Conservation (phyloP, 345 rosid genomes). For the Salix viminalis region DNA sequence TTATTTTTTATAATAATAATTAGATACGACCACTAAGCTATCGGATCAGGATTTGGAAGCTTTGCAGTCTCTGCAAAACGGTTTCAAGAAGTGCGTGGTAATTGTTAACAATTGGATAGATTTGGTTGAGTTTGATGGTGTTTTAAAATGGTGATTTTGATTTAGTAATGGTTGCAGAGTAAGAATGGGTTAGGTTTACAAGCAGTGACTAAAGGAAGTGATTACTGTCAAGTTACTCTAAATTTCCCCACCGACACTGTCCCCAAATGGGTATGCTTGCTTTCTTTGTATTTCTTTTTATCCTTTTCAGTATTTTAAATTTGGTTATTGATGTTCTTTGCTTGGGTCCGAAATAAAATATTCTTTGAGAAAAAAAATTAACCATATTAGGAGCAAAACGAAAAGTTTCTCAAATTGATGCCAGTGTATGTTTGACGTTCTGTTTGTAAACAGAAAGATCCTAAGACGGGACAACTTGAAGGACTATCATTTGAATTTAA, state of each 20-base stretch:
- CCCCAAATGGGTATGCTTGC: constrained; percentile 74
- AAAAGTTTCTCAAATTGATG: background rate
- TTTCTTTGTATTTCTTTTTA: background rate
- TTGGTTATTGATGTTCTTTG: background rate
- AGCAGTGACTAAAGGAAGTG: constrained; percentile 47
- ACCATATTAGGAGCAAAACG: too few relatives aligned
- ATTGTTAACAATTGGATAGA: background rate
- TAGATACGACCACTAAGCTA: constrained; percentile 49
- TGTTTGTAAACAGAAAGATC: constrained; percentile 60
- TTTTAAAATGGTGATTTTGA: background rate
- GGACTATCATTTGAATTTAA: constrained; percentile 72
- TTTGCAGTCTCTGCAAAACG: constrained; percentile 53
- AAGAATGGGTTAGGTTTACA: constrained; percentile 87
- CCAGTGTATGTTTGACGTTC: background rate
- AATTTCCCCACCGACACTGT: constrained; percentile 67
- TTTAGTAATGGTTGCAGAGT: constrained; percentile 40
- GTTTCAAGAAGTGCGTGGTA: constrained; percentile 87
- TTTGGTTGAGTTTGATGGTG: too few relatives aligned
- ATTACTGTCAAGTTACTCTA: constrained; percentile 59
- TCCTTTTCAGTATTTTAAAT: background rate
- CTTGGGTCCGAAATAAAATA: too few relatives aligned
- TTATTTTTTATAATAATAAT: constrained; percentile 13
- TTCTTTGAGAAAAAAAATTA: too few relatives aligned
- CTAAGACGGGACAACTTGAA: constrained; percentile 79
- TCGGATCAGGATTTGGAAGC: constrained; percentile 67